Conservation (phyloP, 2,329 filamentous ascomycete genomes). For the Penicillium sp. region DNA sequence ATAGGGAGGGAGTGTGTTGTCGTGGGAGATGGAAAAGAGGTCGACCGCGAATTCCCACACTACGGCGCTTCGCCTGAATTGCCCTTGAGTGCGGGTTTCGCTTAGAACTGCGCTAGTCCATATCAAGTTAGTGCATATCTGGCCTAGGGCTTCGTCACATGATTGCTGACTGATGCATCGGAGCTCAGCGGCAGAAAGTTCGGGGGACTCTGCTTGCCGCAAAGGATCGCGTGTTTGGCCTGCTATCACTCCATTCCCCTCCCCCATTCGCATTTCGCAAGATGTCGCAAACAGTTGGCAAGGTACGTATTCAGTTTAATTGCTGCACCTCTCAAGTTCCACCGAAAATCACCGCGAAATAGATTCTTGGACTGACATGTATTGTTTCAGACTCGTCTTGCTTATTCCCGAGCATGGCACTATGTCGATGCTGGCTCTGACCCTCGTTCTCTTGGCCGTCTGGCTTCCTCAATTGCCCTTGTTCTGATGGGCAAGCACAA, state of each 20-base stretch:
- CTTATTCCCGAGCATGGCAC: conserved; percentile 97
- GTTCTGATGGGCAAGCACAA: conserved; percentile 99
- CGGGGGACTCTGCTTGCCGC: conserved; percentile 11
- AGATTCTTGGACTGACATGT: conserved; percentile 4
- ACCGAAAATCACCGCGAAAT: neutral
- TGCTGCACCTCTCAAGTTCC: neutral
- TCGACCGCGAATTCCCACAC: conserved; percentile 31
- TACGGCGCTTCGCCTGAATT: conserved; percentile 35
- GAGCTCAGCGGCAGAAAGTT: conserved; percentile 17
- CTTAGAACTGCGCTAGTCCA: conserved; percentile 39
- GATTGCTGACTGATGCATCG: conserved; percentile 20
- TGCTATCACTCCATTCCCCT: conserved; percentile 12
- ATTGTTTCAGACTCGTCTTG: conserved; percentile 80
- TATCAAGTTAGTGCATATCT: conserved; percentile 11
- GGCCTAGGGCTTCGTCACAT: conserved; percentile 40
- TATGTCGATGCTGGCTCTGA: conserved; percentile 74
- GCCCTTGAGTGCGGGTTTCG: conserved; percentile 47
- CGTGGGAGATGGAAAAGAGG: conserved; percentile 39
- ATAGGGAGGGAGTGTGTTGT: conserved; percentile 45
- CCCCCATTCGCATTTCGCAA: conserved; percentile 14
- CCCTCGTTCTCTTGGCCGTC: conserved; percentile 81
- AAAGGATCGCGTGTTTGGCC: conserved; percentile 9
- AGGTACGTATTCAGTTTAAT: conserved; percentile 33
- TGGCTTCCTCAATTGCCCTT: conserved; percentile 84
- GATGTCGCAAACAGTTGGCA: conserved; percentile 53